Evolutionary conservation across 331 rosid species (phyloP).

Genomic region (Quercus lobata): DNA sequence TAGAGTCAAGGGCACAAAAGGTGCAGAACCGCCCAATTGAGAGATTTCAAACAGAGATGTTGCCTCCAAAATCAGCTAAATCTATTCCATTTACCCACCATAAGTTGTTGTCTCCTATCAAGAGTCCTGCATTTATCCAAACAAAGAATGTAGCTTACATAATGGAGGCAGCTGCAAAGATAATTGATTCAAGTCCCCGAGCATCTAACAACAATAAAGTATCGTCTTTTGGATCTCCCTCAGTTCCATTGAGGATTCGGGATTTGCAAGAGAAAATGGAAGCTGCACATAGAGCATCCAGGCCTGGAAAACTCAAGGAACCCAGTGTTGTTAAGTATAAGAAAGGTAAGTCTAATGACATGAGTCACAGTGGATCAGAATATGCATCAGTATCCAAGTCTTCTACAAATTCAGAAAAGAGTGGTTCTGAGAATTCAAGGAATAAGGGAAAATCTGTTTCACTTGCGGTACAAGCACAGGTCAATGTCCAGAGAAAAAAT

Average conservation of each 20-base stretch:
- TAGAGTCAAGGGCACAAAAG: slow-evolving; percentile 43
- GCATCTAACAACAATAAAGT: slow-evolving; percentile 39
- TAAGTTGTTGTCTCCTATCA: slow-evolving; percentile 80
- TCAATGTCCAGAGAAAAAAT: slow-evolving; percentile 42
- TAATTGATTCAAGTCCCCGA: slow-evolving; percentile 72
- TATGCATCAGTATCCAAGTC: slow-evolving; percentile 35
- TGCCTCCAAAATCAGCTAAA: slow-evolving; percentile 89
- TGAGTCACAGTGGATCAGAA: slow-evolving; percentile 36
- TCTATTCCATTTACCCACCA: slow-evolving; percentile 82
- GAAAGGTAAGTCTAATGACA: slow-evolving; percentile 35
- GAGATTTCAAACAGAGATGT: slow-evolving; percentile 79
- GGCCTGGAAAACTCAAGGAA: slow-evolving; percentile 32
- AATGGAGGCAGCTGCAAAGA: slow-evolving; percentile 90
- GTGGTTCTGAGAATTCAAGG: slow-evolving; percentile 22
- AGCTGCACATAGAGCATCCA: slow-evolving; percentile 52
- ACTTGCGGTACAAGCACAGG: slow-evolving; percentile 42
- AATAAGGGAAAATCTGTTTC: slow-evolving; percentile 60
- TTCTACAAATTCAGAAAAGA: slow-evolving; percentile 37
- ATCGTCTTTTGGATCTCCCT: slow-evolving; percentile 43
- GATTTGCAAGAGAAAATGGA: slow-evolving; percentile 79
- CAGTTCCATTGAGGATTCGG: slow-evolving; percentile 70
- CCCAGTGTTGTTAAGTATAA: slow-evolving; percentile 20
- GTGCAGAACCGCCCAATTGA: slow-evolving; percentile 47
- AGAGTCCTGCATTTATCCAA: slow-evolving; percentile 56
- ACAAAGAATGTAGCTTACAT: slow-evolving; percentile 53